Evolutionary conservation across 139 green algal species (phyloP), one percentile per base, ranked within the genome.

Genomic region (Pseudopediastrum boryanum): DNA sequence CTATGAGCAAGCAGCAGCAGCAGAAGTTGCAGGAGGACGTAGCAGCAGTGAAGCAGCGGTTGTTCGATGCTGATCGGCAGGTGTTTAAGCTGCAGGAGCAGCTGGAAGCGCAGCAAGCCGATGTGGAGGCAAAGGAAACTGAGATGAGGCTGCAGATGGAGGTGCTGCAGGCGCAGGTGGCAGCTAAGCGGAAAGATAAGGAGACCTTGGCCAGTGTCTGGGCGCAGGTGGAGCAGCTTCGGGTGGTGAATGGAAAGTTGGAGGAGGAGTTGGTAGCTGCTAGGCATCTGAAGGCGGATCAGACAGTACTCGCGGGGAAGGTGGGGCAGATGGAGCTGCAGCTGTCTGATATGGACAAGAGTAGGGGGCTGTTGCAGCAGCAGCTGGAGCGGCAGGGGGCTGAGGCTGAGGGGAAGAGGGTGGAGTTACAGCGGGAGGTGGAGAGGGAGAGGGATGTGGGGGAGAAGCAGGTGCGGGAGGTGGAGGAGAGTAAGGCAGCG

Each of bases 141-240:
- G 39, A 35, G 19, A 38, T 72, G 64, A 33, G 25, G 27, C 25
- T 38, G 36, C 10, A 72, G 64, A 39, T 72, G 64, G 25, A 72
- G 38, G 36, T 25, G 38, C 33, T 56, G 64, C 64, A 56, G 64
- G 33, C 27, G 64, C 64, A 41, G 36, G 21, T 33, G 19, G 23
- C 33, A 12, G 38, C 21, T 4, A 62, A n/a, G n/a, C n/a, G n/a
- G n/a, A n/a, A n/a, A n/a, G n/a, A n/a, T n/a, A n/a, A n/a, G n/a
- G n/a, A n/a, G n/a, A n/a, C n/a, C n/a, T n/a, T n/a, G n/a, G n/a
- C n/a, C n/a, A n/a, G n/a, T n/a, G n/a, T n/a, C n/a, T n/a, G n/a
- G n/a, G n/a, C n/a, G n/a, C n/a, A 51, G 31, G 71, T 68, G 44
- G 23, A 63, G 71, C 71, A 39, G 2, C 52, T 66, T n/a, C 19